These are phyloP conservation scores for Elsinoe fawcettii DNA, from an alignment of 2,329 filamentous ascomycete species.

Conservation along the genomic window DNA sequence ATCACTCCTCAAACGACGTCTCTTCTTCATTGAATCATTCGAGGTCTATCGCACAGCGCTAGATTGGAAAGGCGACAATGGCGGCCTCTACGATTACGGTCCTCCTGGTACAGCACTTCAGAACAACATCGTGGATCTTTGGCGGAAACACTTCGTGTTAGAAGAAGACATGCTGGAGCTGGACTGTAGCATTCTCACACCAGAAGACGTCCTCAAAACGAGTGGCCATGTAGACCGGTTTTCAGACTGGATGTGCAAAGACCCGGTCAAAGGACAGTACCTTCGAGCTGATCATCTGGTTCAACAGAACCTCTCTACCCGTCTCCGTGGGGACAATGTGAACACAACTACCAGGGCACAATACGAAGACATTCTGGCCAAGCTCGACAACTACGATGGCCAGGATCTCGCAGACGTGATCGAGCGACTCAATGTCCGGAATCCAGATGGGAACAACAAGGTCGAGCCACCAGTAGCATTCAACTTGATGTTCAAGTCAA, in stretches of 20 bases:
- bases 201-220: constrained; percentile 88
- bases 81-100: constrained; percentile 77
- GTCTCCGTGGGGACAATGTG: constrained; percentile 72
- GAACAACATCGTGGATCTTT: constrained; percentile 78
- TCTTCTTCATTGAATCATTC: constrained; percentile 93
- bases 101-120: constrained; percentile 80
- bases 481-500: constrained; percentile 98
- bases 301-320: constrained; percentile 80
- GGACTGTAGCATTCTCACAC: constrained; percentile 89
- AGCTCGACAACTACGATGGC: constrained; percentile 91
- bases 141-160: constrained; percentile 89
- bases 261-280: constrained; percentile 94
- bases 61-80: constrained; percentile 21
- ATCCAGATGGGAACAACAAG: constrained; percentile 69
- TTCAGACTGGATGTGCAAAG: constrained; percentile 87
- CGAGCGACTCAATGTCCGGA: constrained; percentile 81
- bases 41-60: constrained; percentile 63
- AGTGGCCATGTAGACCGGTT: constrained; percentile 94
- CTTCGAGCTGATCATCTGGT: constrained; percentile 94
- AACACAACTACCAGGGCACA: constrained; percentile 83
- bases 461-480: constrained; percentile 78
- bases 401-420: constrained; percentile 80
- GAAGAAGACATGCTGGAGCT: constrained; percentile 94
- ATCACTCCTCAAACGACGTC: constrained; percentile 73
- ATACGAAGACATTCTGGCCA: constrained; percentile 60